phyloP scores from a whole-genome alignment of 2,329 filamentous ascomycete genomes.

The Diaporthe destruens region DNA sequence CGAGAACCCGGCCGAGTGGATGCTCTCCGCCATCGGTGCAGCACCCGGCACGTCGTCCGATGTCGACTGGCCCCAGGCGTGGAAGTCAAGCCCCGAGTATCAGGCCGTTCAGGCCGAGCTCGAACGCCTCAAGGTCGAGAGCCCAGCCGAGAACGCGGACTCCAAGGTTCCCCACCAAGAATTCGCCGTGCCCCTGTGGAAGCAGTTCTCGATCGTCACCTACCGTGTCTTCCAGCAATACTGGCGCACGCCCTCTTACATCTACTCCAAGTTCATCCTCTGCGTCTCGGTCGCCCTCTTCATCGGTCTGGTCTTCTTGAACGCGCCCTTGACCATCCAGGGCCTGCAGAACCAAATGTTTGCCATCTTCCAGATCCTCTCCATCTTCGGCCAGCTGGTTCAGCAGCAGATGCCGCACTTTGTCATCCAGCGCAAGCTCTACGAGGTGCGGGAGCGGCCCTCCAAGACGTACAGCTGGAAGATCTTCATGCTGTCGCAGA shows the following conservation, averaged over 20 bases:
- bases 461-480: constrained; percentile 89
- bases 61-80: constrained; percentile 51
- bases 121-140: constrained; percentile 42
- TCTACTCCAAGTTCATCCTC: constrained; percentile 83
- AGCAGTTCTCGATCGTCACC: constrained; percentile 76
- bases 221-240: constrained; percentile 89
- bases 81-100: constrained; percentile 50
- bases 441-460: constrained; percentile 87
- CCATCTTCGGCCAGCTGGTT: constrained; percentile 83
- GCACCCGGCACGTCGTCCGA: constrained; percentile 60
- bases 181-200: constrained; percentile 81
- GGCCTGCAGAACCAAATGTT: constrained; percentile 91
- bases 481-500: constrained; percentile 85
- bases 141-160: constrained; percentile 54
- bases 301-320: constrained; percentile 85
- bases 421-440: constrained; percentile 82
- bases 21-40: constrained; percentile 61
- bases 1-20: constrained; percentile 77
- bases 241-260: constrained; percentile 90
- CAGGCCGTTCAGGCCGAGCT: constrained; percentile 48
- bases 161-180: constrained; percentile 69
- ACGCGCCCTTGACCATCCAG: constrained; percentile 77
- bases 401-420: constrained; percentile 91
- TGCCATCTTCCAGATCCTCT: constrained; percentile 85
- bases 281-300: constrained; percentile 77